Percentiles rank a stretch among this genome's conserved stretches.
These are phyloP conservation scores for Saitozyma sp. DNA, from an alignment of 768 basidiomycete genomes.

Conservation along the genomic window DNA sequence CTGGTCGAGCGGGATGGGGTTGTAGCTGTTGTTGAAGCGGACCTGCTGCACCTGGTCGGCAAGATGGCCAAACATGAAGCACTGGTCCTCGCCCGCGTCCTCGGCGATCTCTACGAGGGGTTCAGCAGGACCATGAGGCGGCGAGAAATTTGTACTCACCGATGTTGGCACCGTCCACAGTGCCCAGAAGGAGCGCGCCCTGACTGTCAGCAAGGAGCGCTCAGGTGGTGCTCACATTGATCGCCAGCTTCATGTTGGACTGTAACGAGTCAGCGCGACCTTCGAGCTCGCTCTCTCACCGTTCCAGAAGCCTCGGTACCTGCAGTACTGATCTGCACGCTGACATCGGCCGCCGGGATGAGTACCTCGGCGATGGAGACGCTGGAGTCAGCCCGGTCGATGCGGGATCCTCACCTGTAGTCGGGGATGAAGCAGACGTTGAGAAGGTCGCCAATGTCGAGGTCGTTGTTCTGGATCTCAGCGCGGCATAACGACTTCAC, in stretches of 20 bases:
- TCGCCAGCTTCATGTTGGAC: conserved; percentile 63
- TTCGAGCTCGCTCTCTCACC: background rate
- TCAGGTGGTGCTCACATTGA: conserved; percentile 9
- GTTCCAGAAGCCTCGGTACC: conserved; percentile 72
- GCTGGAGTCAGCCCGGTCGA: conserved; percentile 7
- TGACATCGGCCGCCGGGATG: conserved; percentile 78
- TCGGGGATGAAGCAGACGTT: conserved; percentile 94
- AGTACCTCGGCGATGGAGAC: conserved; percentile 54
- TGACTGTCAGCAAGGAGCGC: background rate
- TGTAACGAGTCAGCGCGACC: conserved; percentile 61
- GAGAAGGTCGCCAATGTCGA: conserved; percentile 77
- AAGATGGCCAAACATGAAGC: conserved; percentile 64
- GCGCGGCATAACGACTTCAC: conserved; percentile 5
- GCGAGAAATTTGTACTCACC: conserved; percentile 13
- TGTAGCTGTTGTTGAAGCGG: conserved; percentile 80
- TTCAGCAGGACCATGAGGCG: background rate
- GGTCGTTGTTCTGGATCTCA: conserved; percentile 62
- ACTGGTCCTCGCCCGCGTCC: conserved; percentile 68
- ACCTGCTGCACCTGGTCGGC: conserved; percentile 72
- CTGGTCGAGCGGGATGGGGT: conserved; percentile 74
- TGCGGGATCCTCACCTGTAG: conserved; percentile 60
- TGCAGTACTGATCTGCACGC: conserved; percentile 95
- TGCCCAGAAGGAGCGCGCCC: conserved; percentile 83
- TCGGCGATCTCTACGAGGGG: conserved; percentile 78
- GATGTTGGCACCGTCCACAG: conserved; percentile 73